These are phyloP conservation scores for Kockovaella imperatae DNA, from an alignment of 768 basidiomycete species.

Conservation along the genomic window DNA sequence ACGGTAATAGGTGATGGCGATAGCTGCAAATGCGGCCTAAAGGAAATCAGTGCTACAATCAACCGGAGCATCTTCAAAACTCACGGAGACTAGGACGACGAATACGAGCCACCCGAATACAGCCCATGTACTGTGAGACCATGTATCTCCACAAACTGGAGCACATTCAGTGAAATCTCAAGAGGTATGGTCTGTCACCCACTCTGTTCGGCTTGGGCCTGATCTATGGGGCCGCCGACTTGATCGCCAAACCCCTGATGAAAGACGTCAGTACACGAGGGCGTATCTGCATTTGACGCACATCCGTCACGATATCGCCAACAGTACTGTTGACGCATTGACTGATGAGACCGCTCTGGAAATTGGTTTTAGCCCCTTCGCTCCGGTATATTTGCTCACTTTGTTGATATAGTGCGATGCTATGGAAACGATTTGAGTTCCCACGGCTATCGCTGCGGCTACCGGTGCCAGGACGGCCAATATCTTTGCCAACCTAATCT, in stretches of 20 bases:
- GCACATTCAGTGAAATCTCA: too few relatives aligned
- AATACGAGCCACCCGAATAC: neutral
- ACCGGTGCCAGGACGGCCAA: conserved; percentile 30
- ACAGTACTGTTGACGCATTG: conserved; percentile 24
- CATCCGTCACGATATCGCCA: conserved; percentile 10
- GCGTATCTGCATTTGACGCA: conserved; percentile 8
- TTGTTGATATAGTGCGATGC: conserved; percentile 30
- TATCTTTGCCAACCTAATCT: conserved; percentile 16
- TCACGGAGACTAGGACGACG: neutral
- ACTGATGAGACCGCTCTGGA: conserved; percentile 23
- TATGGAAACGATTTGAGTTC: conserved; percentile 20
- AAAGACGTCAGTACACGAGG: conserved; percentile 42
- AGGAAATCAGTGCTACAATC: neutral
- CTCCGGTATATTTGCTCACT: conserved; percentile 9
- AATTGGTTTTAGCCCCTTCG: neutral
- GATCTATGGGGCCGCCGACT: too few relatives aligned
- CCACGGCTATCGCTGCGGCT: conserved; percentile 28
- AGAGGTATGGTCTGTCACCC: too few relatives aligned
- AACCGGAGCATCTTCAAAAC: neutral
- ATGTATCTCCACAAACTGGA: neutral
- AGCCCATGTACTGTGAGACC: neutral
- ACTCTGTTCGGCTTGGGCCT: too few relatives aligned
- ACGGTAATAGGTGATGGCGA: conserved; percentile 66
- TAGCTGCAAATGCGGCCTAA: conserved; percentile 50
- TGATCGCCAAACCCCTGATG: conserved; percentile 45